These are phyloP conservation scores for Sarcocystis neurona DNA, from an alignment of 169 alveolate genomes.

Conservation along the genomic window DNA sequence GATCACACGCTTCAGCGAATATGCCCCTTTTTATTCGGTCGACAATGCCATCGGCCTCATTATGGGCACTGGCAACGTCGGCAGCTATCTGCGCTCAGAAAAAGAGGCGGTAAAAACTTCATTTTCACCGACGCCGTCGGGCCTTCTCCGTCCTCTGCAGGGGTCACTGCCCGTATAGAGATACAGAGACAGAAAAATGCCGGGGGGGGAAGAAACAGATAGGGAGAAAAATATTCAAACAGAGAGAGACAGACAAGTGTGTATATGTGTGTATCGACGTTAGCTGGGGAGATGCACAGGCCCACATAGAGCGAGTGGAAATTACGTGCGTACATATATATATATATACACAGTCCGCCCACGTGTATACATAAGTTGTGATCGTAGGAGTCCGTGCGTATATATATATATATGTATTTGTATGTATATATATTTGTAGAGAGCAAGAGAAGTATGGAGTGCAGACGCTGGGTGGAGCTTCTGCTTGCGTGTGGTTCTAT, in stretches of 20 bases:
- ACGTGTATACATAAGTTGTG: no score
- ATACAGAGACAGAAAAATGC: background rate
- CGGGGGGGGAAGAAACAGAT: background rate
- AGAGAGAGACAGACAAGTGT: background rate
- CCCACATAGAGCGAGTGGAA: background rate
- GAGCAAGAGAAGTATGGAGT: no score
- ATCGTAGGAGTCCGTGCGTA: no score
- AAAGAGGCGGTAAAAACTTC: slow-evolving; percentile 77
- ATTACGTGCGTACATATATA: no score
- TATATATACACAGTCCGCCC: no score
- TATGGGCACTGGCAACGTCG: slow-evolving; percentile 96
- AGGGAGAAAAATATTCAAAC: background rate
- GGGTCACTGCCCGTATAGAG: background rate
- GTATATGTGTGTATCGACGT: background rate
- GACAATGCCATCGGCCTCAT: slow-evolving; percentile 96
- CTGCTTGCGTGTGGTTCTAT: no score
- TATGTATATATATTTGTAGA: no score
- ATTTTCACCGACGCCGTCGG: background rate
- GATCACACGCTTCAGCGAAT: slow-evolving; percentile 83
- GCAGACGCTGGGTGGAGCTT: no score
- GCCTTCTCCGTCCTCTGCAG: background rate
- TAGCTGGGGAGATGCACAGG: background rate
- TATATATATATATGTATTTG: no score
- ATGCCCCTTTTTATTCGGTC: slow-evolving; percentile 94
- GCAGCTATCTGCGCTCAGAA: slow-evolving; percentile 84